Evolutionary conservation across 1,284 basidiomycete species (phyloP), one percentile per base, ranked within the genome.

Genomic region (Leccinum pachyderme): DNA sequence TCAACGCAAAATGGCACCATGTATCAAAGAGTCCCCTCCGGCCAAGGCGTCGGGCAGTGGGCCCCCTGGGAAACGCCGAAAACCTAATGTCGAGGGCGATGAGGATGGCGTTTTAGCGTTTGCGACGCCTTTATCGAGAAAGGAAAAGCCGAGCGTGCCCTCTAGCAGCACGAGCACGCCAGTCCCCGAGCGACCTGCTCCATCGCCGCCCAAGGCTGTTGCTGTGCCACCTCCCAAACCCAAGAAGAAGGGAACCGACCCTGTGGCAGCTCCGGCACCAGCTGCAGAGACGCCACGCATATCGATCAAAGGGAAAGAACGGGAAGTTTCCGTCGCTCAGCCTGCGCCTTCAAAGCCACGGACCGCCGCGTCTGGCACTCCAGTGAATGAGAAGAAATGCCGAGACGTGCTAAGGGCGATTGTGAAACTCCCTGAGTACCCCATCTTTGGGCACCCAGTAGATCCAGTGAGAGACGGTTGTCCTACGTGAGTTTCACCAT

Each of bases 381-480:
- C 86, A 7, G 73, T 92, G 64, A 89, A 86, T 68, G 84, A 83
- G 66, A 90, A 84, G 77, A 94, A 94, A 69, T 91, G 88, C 64
- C 87, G 81, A 67, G 83, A 86, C 1, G 69, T 96, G 25, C 64
- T 98, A 59, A 85, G 81, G 65, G 74, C 65, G 28, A 66, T 98
- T 28, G 72, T 77, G 56, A 91, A 85, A 68, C 71, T 89, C 31
- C 81, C 86, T 1, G 87, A 92, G 63, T 83, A 87, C 12, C 71
- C 75, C 29, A 89, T 96, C 58, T 99, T 99, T 75, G 68, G 82
- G 41, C 78, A 81, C 18, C 94, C 96, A 2, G 96, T 99, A 13
- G 91, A 99, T 71, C 90, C 95, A 0, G 72, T 88, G 6, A 69
- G 74, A 49, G 91, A 90, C 73, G 93, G 87, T 28, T 95, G 89